Percentiles rank a stretch among this genome's conserved stretches.
phyloP scores from a whole-genome alignment of 192 early-diverging fungal species.

The Spinellus fusiger region DNA sequence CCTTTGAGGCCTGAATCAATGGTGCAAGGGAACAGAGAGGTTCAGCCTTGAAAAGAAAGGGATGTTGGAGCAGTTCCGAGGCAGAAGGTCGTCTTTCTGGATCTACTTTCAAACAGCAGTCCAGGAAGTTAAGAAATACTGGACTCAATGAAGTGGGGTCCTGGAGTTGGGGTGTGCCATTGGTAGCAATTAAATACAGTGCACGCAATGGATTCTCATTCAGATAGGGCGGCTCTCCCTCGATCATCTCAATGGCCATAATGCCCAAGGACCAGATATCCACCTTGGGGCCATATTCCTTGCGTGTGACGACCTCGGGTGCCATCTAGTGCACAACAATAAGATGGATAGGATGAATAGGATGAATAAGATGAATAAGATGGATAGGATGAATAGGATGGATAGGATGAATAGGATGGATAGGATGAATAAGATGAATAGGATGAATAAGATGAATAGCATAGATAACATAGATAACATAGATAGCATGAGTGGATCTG shows the following conservation, averaged over 20 bases:
- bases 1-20: constrained; percentile 47
- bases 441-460: neutral
- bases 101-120: constrained; percentile 75
- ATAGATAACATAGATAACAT: neutral
- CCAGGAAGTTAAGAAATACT: constrained; percentile 83
- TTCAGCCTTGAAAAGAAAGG: constrained; percentile 79
- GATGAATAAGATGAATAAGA: neutral
- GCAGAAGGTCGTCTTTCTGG: constrained; percentile 75
- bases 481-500: neutral
- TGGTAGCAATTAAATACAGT: constrained; percentile 92
- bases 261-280: constrained; percentile 98
- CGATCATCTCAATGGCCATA: constrained; percentile 97
- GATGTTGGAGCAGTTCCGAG: constrained; percentile 75
- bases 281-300: constrained; percentile 88
- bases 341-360: neutral
- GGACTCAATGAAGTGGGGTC: constrained; percentile 73
- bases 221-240: constrained; percentile 95
- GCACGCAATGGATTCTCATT: constrained; percentile 90
- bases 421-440: neutral
- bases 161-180: constrained; percentile 86
- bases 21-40: constrained; percentile 76
- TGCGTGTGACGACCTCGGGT: constrained; percentile 89
- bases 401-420: neutral
- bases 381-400: neutral
- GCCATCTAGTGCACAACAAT: constrained; percentile 61